Base-by-base conservation (phyloP, 495 filamentous ascomycete genomes). In the Tuber indicum region DNA sequence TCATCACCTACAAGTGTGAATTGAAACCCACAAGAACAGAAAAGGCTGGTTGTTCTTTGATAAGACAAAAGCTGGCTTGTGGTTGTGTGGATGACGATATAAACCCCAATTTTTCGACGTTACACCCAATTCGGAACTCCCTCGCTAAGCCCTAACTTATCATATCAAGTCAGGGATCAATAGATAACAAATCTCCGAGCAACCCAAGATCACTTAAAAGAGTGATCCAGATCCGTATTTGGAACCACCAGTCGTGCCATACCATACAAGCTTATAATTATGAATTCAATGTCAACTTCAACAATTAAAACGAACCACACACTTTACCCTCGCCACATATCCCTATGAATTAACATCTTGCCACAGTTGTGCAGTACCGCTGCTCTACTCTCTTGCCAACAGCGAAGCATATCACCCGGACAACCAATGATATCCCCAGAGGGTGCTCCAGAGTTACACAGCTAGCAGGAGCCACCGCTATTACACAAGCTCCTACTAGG, bases 21-120 rank as follows among this genome's bases (percentile, higher is more conserved):
- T n/a, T 10, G 21, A 43, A 39, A 72, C 36, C n/a, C 52, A 66
- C 58, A 66, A 36, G 6, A 36, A 66, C 26, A 17, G 26, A 19
- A 36, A 36, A 26, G 17, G 58, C 3, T n/a, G 26, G 32, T 4
- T 36, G 32, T 66, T 32, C 52, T 62, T 36, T 36, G 58, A 17
- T 26, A 26, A 66, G 58, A 36, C 32, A 36, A 36, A 19, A 69
- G 39, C 32, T 70, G 47, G 62, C 70, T 58, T 80, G 77, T 52
- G 78, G 78, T 71, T 77, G 71, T 66, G 69, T 32, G 78, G 79
- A 80, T 80, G 77, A 76, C 78, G 77, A 75, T 79, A 72, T 47
- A 70, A 66, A 78, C 72, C 47, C 45, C 21, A 74, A 39, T 74
- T 79, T 76, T 80, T 74, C 74, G 71, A 36, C 71, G 78, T 73